Conservation (phyloP, 441 rosid genomes). For the Pelargonium citronellum region DNA sequence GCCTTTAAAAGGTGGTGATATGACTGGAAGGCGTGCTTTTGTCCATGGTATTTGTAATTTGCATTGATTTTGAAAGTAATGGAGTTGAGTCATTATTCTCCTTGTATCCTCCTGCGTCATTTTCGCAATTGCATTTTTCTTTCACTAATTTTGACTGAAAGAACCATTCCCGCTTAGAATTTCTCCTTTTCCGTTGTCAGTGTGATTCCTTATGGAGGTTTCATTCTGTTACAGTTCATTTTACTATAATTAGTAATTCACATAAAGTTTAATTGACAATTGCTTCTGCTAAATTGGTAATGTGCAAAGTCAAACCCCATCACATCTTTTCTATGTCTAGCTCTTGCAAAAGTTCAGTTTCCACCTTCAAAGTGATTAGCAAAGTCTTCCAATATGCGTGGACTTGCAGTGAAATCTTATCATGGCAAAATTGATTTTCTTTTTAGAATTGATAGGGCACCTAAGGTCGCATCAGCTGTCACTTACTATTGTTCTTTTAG, state of each 20-base stretch:
- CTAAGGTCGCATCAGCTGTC: constrained; percentile 10
- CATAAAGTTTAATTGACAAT: not conserved
- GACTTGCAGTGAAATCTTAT: constrained; percentile 13
- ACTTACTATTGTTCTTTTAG: not conserved
- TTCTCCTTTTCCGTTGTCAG: too few relatives aligned
- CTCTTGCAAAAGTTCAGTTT: constrained; percentile 12
- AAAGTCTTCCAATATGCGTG: constrained; percentile 13
- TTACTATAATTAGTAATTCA: not conserved
- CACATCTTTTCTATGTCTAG: constrained; percentile 7
- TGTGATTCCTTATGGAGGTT: not conserved
- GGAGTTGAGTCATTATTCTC: constrained; percentile 4
- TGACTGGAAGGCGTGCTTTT: too few relatives aligned
- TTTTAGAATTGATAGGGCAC: not conserved
- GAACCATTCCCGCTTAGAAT: not conserved
- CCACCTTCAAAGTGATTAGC: constrained; percentile 5
- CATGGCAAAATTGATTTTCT: not conserved
- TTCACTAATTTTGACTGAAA: not conserved
- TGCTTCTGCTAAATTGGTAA: constrained; percentile 1
- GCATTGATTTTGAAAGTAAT: not conserved
- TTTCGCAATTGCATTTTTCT: not conserved
- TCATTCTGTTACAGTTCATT: not conserved
- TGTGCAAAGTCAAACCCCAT: constrained; percentile 17
- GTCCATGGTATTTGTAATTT: too few relatives aligned
- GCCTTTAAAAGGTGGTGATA: too few relatives aligned
- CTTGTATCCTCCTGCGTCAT: not conserved